Evolutionary conservation across 2,329 filamentous ascomycete genomes (phyloP).

Genomic region (Coleophoma eucalyptorum): DNA sequence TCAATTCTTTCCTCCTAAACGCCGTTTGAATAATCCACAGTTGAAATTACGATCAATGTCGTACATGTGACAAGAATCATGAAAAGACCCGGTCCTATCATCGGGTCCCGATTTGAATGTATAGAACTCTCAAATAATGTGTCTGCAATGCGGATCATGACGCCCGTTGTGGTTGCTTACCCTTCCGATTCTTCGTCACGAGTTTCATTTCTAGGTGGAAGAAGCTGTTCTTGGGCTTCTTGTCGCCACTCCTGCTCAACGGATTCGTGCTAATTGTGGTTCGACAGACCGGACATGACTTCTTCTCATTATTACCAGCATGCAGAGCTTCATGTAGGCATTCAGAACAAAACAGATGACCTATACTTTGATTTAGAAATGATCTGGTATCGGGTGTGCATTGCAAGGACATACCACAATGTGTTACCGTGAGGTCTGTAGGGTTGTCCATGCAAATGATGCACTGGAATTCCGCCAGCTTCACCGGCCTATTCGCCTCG

Average conservation of each 20-base stretch:
- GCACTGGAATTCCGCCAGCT: conserved; percentile 56
- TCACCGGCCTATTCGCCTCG: conserved; percentile 42
- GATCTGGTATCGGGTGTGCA: background rate
- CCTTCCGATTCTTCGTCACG: conserved; percentile 51
- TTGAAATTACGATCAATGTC: background rate
- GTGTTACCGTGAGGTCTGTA: conserved; percentile 55
- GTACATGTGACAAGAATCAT: no score
- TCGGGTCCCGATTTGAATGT: no score
- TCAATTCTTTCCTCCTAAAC: background rate
- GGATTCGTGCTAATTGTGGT: conserved; percentile 50
- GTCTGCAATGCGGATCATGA: no score
- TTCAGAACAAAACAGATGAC: conserved; percentile 60
- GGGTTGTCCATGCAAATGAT: conserved; percentile 65
- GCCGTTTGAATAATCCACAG: background rate
- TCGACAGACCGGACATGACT: conserved; percentile 60
- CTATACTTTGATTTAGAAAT: conserved; percentile 31
- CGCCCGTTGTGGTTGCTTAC: conserved; percentile 36
- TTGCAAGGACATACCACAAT: conserved; percentile 52
- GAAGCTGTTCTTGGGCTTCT: conserved; percentile 40
- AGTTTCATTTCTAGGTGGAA: conserved; percentile 61
- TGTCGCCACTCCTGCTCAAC: conserved; percentile 35
- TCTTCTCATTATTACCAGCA: conserved; percentile 48
- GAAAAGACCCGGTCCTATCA: no score
- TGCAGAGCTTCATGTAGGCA: conserved; percentile 59
- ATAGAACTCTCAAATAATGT: no score